Base-by-base conservation (phyloP, 148 eudicot genomes). In the Heliamphora exappendiculata region DNA sequence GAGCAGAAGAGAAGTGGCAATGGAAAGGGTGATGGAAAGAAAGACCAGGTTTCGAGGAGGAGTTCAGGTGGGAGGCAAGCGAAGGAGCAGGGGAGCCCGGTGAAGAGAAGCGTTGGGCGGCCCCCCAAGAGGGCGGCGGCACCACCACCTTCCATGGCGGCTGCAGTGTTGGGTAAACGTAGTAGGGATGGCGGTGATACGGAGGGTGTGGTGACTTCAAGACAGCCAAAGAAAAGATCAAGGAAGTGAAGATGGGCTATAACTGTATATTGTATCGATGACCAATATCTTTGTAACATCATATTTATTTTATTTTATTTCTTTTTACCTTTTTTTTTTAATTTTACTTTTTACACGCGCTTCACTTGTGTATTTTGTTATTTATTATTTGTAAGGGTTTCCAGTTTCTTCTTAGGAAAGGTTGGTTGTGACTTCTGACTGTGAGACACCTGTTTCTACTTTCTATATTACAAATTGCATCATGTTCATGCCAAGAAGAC, bases 61-160 rank as follows among this genome's bases (percentile, higher is more conserved):
- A 75, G 74, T 50, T 34, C 3, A 41, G 84, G 71, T 76, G 64
- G 70, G 75, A 70, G 34, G 51, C 77, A 34, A 60, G 66, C 19
- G 67, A 81, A 65, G 70, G 81, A 81, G 81, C 76, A 45, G 49
- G 79, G 9, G 49, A 79, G 78, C 75, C 78, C 72, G 0, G n/a
- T 79, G 11, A 82, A 77, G 67, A 81, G 80, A 78, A 79, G 58
- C 19, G 53, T 45, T 0, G 84, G 88, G n/a, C 77, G 93, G 47
- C 88, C 84, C 6, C 82, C 85, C 2, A 87, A 81, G 69, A 80
- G 85, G 57, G 87, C 79, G 0, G 87, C 86, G 16, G 86, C 88
- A 12, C 65, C 80, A 20, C 36, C 79, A 33, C 59, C 74, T 50
- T 31, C 33, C 37, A 20, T 9, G 3, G 24, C 41, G 49, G 34